Percentiles rank a stretch among this genome's conserved stretches.
Evolutionary conservation across 116 monocot species (phyloP).

Genomic region (Phalaenopsis hybrid): DNA sequence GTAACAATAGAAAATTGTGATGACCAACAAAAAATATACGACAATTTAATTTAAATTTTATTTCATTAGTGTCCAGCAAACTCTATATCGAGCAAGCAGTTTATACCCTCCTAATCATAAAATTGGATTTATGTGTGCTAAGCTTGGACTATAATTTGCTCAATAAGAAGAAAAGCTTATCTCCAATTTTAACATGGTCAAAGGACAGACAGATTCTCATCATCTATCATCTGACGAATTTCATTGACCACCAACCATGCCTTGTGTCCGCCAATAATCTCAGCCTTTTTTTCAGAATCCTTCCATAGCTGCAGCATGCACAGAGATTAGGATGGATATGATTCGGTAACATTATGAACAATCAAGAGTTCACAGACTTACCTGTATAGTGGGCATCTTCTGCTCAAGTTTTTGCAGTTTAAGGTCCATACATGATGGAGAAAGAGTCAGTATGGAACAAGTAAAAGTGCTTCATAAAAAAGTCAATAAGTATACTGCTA

Average conservation of each 20-base stretch:
- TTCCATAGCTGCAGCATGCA: slow-evolving; percentile 56
- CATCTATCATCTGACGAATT: slow-evolving; percentile 64
- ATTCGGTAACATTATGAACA: background rate
- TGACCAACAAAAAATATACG: too few species aligned
- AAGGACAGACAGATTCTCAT: slow-evolving; percentile 23
- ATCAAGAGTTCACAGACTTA: slow-evolving; percentile 11
- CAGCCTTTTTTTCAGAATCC: slow-evolving; percentile 50
- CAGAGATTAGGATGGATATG: background rate
- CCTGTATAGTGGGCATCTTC: slow-evolving; percentile 98
- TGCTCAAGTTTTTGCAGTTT: slow-evolving; percentile 25
- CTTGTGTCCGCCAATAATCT: slow-evolving; percentile 70
- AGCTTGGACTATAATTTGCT: too few species aligned
- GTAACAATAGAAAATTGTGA: too few species aligned
- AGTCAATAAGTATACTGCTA: background rate
- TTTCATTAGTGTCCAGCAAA: too few species aligned
- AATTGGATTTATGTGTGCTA: too few species aligned
- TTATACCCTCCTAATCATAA: too few species aligned
- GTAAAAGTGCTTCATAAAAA: background rate
- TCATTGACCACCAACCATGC: slow-evolving; percentile 72
- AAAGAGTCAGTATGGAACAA: slow-evolving; percentile 4
- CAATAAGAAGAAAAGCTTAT: too few species aligned
- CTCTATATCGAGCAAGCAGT: too few species aligned
- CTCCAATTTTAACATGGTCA: too few species aligned
- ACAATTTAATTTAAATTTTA: too few species aligned
- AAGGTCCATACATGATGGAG: slow-evolving; percentile 7